Conservation (phyloP, 164 flowering plant genomes). For the Cinnamomum micranthum region DNA sequence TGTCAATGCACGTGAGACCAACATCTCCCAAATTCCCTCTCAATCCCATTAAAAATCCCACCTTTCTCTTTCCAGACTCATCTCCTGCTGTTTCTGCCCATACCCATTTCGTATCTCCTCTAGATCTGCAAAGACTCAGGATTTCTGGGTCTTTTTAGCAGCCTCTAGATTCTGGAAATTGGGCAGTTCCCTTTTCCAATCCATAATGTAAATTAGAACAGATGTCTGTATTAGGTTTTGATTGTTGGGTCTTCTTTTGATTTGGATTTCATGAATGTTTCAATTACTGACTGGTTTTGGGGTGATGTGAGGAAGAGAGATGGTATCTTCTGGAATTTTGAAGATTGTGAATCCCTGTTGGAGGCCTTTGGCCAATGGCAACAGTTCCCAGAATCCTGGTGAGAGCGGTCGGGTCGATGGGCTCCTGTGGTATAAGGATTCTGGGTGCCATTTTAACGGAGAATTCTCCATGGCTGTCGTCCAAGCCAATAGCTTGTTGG, state of each 20-base stretch:
- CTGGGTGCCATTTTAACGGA: conserved; percentile 66
- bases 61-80: neutral
- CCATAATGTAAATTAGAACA: conserved; percentile 5
- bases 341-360: conserved; percentile 69
- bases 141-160: conserved; percentile 30
- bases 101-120: conserved; percentile 12
- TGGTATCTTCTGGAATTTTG: conserved; percentile 54
- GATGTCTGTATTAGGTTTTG: conserved; percentile 12
- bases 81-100: neutral
- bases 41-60: neutral
- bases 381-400: conserved; percentile 36
- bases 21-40: neutral
- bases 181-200: conserved; percentile 18
- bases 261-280: conserved; percentile 21
- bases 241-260: conserved; percentile 8
- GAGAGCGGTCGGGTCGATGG: conserved; percentile 53
- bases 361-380: conserved; percentile 58
- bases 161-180: conserved; percentile 24
- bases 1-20: conserved; percentile 22
- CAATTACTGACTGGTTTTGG: conserved; percentile 43
- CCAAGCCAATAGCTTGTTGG: conserved; percentile 75
- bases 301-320: conserved; percentile 42
- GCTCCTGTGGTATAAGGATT: conserved; percentile 80
- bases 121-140: conserved; percentile 36
- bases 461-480: conserved; percentile 91